phyloP scores from a whole-genome alignment of 176 grass and related monocot species.

The Carex scoparia region DNA sequence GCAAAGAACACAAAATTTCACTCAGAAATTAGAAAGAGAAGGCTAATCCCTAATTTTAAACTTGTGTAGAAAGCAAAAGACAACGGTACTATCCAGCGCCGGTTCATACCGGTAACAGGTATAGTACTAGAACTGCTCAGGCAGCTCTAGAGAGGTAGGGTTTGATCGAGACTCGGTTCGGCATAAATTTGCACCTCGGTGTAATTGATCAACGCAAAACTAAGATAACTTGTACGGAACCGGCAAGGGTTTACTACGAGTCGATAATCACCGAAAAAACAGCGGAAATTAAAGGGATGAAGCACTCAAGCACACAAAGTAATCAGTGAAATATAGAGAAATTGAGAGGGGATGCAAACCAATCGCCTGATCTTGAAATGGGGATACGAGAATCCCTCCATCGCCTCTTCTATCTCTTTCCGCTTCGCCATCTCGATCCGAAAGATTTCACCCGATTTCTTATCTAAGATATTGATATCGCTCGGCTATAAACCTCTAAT shows the following conservation, averaged over 20 bases:
- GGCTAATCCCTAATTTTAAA: background rate
- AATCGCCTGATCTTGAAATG: constrained; percentile 17
- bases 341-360: background rate
- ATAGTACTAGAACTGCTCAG: background rate
- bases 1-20: background rate
- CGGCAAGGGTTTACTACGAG: background rate
- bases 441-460: background rate
- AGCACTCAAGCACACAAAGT: background rate
- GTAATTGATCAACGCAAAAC: background rate
- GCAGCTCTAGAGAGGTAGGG: background rate
- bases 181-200: background rate
- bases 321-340: background rate
- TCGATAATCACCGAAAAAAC: background rate
- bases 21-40: background rate
- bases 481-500: background rate
- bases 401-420: constrained; percentile 20
- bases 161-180: background rate
- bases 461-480: background rate
- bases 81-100: background rate
- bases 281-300: background rate
- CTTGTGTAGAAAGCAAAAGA: background rate
- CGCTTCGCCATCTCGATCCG: background rate
- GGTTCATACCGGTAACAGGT: background rate
- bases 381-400: background rate
- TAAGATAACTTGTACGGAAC: background rate